phyloP scores from a whole-genome alignment of 129 eudicot species.

The Pseudognaphalium luteoalbum region DNA sequence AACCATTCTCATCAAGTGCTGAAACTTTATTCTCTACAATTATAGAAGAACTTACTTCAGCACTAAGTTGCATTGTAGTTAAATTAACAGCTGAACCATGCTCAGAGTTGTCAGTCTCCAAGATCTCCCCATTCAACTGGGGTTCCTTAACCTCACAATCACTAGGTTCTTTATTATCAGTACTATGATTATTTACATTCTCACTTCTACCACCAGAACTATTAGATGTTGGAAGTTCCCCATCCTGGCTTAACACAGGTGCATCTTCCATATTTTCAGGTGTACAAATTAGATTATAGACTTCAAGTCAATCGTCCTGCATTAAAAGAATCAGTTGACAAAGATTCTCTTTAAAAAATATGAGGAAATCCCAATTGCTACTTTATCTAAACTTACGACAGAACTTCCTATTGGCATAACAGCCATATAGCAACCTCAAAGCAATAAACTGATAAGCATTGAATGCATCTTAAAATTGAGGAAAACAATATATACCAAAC shows the following conservation, averaged over 20 bases:
- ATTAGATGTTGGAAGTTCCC: slow-evolving; percentile 50
- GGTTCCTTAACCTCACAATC: slow-evolving; percentile 34
- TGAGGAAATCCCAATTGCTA: neutral
- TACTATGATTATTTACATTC: slow-evolving; percentile 27
- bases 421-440: neutral
- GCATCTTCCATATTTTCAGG: slow-evolving; percentile 28
- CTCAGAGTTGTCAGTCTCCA: slow-evolving; percentile 16
- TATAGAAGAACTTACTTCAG: slow-evolving; percentile 38
- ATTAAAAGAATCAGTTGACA: neutral
- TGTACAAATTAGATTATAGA: slow-evolving; percentile 6
- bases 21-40: slow-evolving; percentile 29
- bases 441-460: neutral
- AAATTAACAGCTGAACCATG: slow-evolving; percentile 6
- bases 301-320: slow-evolving; percentile 25
- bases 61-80: slow-evolving; percentile 18
- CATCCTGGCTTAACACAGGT: slow-evolving; percentile 34
- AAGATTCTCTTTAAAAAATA: neutral
- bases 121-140: slow-evolving; percentile 31
- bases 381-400: neutral
- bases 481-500: neutral
- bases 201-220: slow-evolving; percentile 40
- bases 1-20: slow-evolving; percentile 54
- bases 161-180: slow-evolving; percentile 21
- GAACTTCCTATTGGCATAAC: neutral
- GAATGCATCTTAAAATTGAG: neutral